A percentile compares a stretch with the other conserved stretches of the same genome.
Conservation (phyloP, 768 basidiomycete genomes). For the Boletus vinaceobasis region DNA sequence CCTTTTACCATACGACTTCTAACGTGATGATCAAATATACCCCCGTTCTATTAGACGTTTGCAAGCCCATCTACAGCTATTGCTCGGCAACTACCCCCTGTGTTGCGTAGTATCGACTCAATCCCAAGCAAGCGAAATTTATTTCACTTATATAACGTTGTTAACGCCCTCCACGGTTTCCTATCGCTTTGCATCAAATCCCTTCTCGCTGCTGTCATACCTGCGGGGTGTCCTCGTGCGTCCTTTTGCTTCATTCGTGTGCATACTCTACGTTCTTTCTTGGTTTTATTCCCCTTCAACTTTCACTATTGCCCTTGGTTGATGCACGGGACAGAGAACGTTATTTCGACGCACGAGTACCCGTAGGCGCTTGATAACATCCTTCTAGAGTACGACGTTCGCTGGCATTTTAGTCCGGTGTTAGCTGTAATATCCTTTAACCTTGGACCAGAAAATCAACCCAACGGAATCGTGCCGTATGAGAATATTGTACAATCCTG, state of each 20-base stretch:
- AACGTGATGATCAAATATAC: slow-evolving; percentile 34
- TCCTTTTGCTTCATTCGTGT: slow-evolving; percentile 6
- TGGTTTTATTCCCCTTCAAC: slow-evolving; percentile 19
- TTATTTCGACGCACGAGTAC: slow-evolving; percentile 18
- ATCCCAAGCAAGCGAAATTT: slow-evolving; percentile 30
- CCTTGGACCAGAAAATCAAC: slow-evolving; percentile 15
- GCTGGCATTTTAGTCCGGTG: slow-evolving; percentile 28
- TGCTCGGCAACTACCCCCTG: slow-evolving; percentile 26
- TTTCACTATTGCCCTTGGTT: slow-evolving; percentile 4
- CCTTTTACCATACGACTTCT: slow-evolving; percentile 33
- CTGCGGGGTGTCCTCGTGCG: slow-evolving; percentile 20
- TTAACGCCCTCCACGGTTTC: slow-evolving; percentile 27
- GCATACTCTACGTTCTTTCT: slow-evolving; percentile 23
- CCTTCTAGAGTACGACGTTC: slow-evolving; percentile 25
- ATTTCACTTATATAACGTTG: slow-evolving; percentile 36
- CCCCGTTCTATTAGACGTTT: slow-evolving; percentile 33
- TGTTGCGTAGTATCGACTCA: slow-evolving; percentile 22
- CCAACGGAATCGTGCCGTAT: not conserved
- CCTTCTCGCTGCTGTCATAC: slow-evolving; percentile 15
- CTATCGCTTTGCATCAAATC: slow-evolving; percentile 23
- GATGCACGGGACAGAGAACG: slow-evolving; percentile 17
- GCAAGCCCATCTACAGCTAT: slow-evolving; percentile 32
- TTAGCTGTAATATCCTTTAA: slow-evolving; percentile 30
- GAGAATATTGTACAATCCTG: not conserved
- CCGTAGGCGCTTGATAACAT: slow-evolving; percentile 15